Evolutionary conservation across 495 filamentous ascomycete species (phyloP).

Genomic region (Talaromyces nanjingensis): DNA sequence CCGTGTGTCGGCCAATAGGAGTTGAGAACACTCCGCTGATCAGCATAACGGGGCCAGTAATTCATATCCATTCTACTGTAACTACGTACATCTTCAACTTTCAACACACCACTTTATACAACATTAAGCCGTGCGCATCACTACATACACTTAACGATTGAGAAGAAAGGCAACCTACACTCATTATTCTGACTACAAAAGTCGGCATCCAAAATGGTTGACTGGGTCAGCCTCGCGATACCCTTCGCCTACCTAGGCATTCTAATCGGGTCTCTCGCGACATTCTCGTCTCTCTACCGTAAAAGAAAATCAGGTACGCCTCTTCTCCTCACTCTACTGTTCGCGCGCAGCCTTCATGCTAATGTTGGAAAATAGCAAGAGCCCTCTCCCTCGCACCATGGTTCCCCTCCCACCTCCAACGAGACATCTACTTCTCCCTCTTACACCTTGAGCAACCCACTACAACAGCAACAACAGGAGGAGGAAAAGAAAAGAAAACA

Average conservation of each 20-base stretch:
- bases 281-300: constrained; percentile 87
- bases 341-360: not conserved
- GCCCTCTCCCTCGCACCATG: constrained; percentile 80
- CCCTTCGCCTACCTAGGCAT: constrained; percentile 83
- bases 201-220: constrained; percentile 40
- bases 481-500: constrained; percentile 56
- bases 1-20: constrained; percentile 1
- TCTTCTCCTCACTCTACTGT: not conserved
- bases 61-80: not conserved
- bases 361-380: constrained; percentile 44
- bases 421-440: constrained; percentile 89
- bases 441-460: constrained; percentile 72
- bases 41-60: not conserved
- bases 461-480: constrained; percentile 10
- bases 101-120: not conserved
- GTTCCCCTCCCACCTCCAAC: constrained; percentile 84
- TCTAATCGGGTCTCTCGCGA: constrained; percentile 78
- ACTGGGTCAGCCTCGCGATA: constrained; percentile 75
- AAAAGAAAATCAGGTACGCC: constrained; percentile 82
- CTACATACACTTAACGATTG: not conserved
- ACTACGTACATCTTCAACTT: not conserved
- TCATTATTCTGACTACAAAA: not conserved
- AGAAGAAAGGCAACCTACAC: not conserved
- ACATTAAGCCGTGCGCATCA: not conserved
- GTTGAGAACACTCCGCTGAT: not conserved